Percentiles rank a stretch among this genome's conserved stretches.
Conservation (phyloP, 306 rosid genomes). For the Ormosia emarginata region DNA sequence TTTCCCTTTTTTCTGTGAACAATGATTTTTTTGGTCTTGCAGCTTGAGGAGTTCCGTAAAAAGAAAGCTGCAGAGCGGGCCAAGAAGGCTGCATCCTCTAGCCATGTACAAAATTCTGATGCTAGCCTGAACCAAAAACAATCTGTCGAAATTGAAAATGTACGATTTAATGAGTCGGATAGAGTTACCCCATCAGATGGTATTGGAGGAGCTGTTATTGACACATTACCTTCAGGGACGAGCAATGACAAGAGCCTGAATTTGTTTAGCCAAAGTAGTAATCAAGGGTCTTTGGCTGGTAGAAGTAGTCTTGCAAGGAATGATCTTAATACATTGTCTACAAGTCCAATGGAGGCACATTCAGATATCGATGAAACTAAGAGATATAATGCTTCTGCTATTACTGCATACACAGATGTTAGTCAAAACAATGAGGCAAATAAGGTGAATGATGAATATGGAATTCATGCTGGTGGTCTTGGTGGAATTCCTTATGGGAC, state of each 20-base stretch:
- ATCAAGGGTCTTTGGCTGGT: slow-evolving; percentile 37
- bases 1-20: background rate
- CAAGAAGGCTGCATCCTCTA: slow-evolving; percentile 58
- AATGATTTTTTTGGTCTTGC: slow-evolving; percentile 30
- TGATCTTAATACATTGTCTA: slow-evolving; percentile 37
- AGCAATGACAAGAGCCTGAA: slow-evolving; percentile 33
- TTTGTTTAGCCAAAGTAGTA: slow-evolving; percentile 38
- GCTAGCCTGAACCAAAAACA: slow-evolving; percentile 47
- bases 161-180: slow-evolving; percentile 44
- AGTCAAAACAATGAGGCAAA: slow-evolving; percentile 30
- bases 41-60: slow-evolving; percentile 96
- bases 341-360: slow-evolving; percentile 29
- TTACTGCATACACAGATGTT: slow-evolving; percentile 32
- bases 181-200: slow-evolving; percentile 75
- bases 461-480: slow-evolving; percentile 23
- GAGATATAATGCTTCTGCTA: slow-evolving; percentile 34
- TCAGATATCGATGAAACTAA: slow-evolving; percentile 39
- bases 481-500: slow-evolving; percentile 41
- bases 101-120: slow-evolving; percentile 42
- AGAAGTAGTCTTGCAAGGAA: slow-evolving; percentile 22
- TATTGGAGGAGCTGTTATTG: slow-evolving; percentile 30
- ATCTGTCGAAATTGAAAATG: slow-evolving; percentile 58
- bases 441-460: slow-evolving; percentile 35
- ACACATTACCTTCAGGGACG: slow-evolving; percentile 32
- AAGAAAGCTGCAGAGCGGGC: slow-evolving; percentile 83